Base-by-base conservation (phyloP, 2,329 filamentous ascomycete species). In the Paracamarosporium sp. region DNA sequence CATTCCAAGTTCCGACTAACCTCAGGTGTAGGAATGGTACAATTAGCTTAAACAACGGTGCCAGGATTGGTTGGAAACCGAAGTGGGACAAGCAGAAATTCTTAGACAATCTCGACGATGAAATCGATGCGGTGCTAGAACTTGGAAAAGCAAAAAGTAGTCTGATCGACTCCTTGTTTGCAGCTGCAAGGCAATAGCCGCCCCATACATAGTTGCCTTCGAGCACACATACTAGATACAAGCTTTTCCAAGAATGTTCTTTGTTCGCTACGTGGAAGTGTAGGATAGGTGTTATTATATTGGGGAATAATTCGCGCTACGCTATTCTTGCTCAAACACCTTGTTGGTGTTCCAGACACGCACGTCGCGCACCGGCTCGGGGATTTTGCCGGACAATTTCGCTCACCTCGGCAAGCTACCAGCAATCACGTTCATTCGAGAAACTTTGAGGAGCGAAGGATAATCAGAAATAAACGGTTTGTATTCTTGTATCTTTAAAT, bases 141-240 rank as follows among this genome's bases (percentile, higher is more conserved):
- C 33, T 55, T 9, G 52, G 57, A 2, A 36, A 56, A 25, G 57
- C 57, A 17, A 59, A 56, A 25, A 59, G 53, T 20, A 59, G 57
- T 33, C 36, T 59, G 25, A 35, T 59, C 5, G 48, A 44, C 17
- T 50, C 53, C 22, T 41, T 56, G 28, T 45, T 31, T 22, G 38
- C 50, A 2, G 25, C 50, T 43, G 50, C 46, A 5, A 30, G 24
- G n/a, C 28, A 28, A 4, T 20, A 47, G 24, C 12, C n/a, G n/a
- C n/a, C n/a, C n/a, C n/a, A n/a, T n/a, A n/a, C n/a, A n/a, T n/a
- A n/a, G n/a, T n/a, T n/a, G n/a, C n/a, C n/a, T n/a, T n/a, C n/a
- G n/a, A n/a, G n/a, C n/a, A n/a, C n/a, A n/a, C n/a, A n/a, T n/a
- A n/a, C n/a, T n/a, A n/a, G n/a, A n/a, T n/a, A n/a, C n/a, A n/a